These are phyloP conservation scores for Suillus subaureus DNA, from an alignment of 768 basidiomycete genomes.

Conservation along the genomic window DNA sequence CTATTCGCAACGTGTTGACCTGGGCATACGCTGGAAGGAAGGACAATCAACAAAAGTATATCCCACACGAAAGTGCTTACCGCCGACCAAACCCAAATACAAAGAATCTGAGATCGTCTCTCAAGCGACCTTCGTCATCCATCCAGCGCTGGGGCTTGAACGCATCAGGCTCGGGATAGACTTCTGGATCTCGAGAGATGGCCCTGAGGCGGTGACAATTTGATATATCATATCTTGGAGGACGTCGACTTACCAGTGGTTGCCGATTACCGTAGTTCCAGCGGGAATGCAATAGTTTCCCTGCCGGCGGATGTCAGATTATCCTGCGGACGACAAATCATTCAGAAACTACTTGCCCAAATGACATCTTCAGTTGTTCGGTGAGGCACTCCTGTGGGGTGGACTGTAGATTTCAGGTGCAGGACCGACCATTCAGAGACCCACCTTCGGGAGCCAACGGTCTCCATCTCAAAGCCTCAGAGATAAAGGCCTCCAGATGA, in stretches of 20 bases:
- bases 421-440: background rate
- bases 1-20: background rate
- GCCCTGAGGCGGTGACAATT: background rate
- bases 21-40: background rate
- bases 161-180: background rate
- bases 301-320: background rate
- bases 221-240: background rate
- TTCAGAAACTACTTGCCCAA: background rate
- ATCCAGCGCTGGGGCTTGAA: slow-evolving; percentile 1
- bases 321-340: background rate
- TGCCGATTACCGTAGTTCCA: background rate
- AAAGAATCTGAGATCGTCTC: background rate
- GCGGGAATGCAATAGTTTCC: background rate
- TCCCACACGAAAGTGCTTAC: background rate
- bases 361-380: background rate
- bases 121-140: background rate
- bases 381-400: background rate
- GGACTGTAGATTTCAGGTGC: background rate
- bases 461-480: slow-evolving; percentile 1
- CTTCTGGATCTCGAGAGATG: slow-evolving; percentile 4
- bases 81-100: background rate
- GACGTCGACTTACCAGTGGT: background rate
- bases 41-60: background rate
- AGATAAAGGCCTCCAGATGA: background rate
- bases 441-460: background rate